Conservation (phyloP, 163 green algal genomes). For the Coccomyxa subellipsoidea region DNA sequence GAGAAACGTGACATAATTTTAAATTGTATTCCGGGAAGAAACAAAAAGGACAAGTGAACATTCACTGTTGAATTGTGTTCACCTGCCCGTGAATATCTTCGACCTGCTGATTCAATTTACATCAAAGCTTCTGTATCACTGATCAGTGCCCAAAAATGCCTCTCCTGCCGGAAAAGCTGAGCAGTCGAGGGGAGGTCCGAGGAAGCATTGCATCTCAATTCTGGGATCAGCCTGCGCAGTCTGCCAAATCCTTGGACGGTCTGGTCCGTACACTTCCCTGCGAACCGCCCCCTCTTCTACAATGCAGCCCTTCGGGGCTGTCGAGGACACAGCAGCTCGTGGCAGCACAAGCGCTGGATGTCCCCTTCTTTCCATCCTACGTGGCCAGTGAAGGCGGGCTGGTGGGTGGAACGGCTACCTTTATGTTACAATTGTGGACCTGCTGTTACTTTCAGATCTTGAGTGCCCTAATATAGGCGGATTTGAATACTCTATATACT, state of each 20-base stretch:
- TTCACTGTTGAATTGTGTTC: too few species aligned
- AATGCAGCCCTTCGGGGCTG: conserved; percentile 49
- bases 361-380: conserved; percentile 56
- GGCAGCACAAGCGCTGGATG: conserved; percentile 53
- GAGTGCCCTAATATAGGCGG: too few species aligned
- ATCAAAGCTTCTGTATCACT: too few species aligned
- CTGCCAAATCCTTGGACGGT: conserved; percentile 40
- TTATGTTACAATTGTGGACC: too few species aligned
- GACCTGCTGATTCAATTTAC: too few species aligned
- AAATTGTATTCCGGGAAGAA: too few species aligned
- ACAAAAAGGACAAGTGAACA: too few species aligned
- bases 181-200: conserved; percentile 44
- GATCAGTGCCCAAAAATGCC: conserved; percentile 51
- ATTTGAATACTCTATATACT: not conserved
- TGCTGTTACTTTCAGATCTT: too few species aligned
- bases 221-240: conserved; percentile 55
- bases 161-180: conserved; percentile 56
- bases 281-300: conserved; percentile 56
- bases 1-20: too few species aligned
- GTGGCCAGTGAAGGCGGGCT: conserved; percentile 39
- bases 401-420: too few species aligned
- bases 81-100: too few species aligned
- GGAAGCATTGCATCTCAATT: conserved; percentile 61
- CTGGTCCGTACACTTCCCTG: conserved; percentile 37
- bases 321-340: conserved; percentile 67